Conservation (phyloP, 305 asterid species). For the Rubia peregrina region DNA sequence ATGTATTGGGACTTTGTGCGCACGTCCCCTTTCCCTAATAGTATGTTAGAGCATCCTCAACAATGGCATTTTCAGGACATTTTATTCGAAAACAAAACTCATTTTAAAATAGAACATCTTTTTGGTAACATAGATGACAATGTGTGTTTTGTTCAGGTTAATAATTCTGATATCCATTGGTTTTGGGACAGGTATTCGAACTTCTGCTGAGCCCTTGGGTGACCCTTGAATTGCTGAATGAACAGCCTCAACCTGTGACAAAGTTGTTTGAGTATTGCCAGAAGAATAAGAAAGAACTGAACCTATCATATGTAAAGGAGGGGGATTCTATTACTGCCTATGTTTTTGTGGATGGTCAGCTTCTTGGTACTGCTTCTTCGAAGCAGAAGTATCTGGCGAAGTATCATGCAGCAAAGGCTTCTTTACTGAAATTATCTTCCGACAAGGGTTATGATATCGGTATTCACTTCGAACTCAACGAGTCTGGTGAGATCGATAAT, state of each 20-base stretch:
- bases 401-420: constrained; percentile 76
- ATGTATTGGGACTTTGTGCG: too few species aligned
- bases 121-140: neutral
- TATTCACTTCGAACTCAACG: constrained; percentile 24
- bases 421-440: constrained; percentile 38
- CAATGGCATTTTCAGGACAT: too few species aligned
- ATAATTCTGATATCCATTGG: neutral
- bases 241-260: constrained; percentile 85
- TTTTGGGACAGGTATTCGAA: constrained; percentile 23
- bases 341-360: constrained; percentile 53
- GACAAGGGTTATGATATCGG: constrained; percentile 8
- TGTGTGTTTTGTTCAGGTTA: neutral
- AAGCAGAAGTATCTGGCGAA: constrained; percentile 63
- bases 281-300: constrained; percentile 52
- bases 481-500: constrained; percentile 38
- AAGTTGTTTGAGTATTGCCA: constrained; percentile 60
- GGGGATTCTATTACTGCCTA: constrained; percentile 42
- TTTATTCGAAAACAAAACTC: too few species aligned
- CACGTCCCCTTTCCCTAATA: too few species aligned
- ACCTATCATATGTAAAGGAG: constrained; percentile 35
- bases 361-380: constrained; percentile 52
- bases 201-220: constrained; percentile 52
- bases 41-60: too few species aligned
- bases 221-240: constrained; percentile 41
- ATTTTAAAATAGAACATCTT: neutral